Evolutionary conservation across 2,329 filamentous ascomycete genomes (phyloP), one percentile per base, ranked within the genome.

Genomic region (Lachnellula occidentalis): DNA sequence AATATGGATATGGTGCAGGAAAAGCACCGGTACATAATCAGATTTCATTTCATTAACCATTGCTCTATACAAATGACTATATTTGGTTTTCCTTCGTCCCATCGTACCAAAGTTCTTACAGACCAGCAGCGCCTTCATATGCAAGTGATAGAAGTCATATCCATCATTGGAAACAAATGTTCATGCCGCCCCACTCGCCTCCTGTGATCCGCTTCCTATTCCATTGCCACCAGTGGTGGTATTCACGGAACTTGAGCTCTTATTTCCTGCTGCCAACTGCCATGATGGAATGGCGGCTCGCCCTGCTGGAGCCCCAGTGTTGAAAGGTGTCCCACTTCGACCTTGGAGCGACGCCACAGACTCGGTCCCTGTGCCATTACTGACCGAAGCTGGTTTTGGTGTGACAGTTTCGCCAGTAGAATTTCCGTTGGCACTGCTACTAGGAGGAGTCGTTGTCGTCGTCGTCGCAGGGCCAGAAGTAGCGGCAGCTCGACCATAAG

Each of bases 231-330:
- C n/a, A 24, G 27, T 31, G 9, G 27, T 57, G 27, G 57, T 56
- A 19, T 60, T 61, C 4, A 55, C 52, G 19, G 63, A 54, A 45
- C 48, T 58, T 34, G 62, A 53, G 37, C 55, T 66, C 70, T 79
- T 82, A 64, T 79, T 83, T 34, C 82, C 76, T 67, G 85, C 83
- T 47, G 86, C 85, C 78, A 90, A 80, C 72, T 92, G 88, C 88
- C 88, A 92, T 4, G 87, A 82, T 4, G 88, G 88, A 61, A 92
- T 92, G 11, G 86, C 83, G 11, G 87, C 86, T 71, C 80, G 84
- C 34, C 72, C 73, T 14, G 71, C 65, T 37, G 78, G 71, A 58
- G 75, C 73, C 54, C 78, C 74, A 56, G 78, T 74, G 59, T 63
- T 69, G 69, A 83, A 79, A 31, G 80, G 77, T 62, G 71, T 78